Evolutionary conservation across 305 asterid species (phyloP).

Genomic region (Petunia hybrid): DNA sequence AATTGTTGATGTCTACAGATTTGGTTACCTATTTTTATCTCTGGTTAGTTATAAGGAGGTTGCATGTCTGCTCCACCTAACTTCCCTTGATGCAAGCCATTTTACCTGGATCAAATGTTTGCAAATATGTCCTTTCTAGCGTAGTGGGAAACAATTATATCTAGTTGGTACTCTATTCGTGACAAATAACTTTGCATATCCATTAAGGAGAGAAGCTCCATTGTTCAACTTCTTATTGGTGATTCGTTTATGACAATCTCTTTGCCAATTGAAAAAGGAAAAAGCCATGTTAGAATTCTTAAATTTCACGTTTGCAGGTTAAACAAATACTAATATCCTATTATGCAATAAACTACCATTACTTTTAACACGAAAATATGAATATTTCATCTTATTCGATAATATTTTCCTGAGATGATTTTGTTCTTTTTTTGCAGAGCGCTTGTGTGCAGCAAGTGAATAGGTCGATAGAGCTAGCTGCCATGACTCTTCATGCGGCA

Average conservation of each 20-base stretch:
- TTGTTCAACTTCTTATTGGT: not conserved
- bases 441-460: conserved; percentile 27
- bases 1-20: not conserved
- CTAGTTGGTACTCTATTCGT: conserved; percentile 24
- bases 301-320: not conserved
- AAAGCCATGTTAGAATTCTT: not conserved
- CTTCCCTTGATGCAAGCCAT: conserved; percentile 9
- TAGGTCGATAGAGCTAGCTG: conserved; percentile 28
- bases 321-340: not conserved
- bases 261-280: not conserved
- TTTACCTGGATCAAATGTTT: not conserved
- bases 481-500: conserved; percentile 7
- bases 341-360: not conserved
- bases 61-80: conserved; percentile 9
- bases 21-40: not conserved
- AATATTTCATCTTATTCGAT: not conserved
- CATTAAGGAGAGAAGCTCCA: not conserved
- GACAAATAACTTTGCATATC: not conserved
- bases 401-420: not conserved
- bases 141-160: not conserved
- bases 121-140: not conserved
- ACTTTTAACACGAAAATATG: not conserved
- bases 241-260: not conserved
- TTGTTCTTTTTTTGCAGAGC: not conserved
- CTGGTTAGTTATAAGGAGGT: conserved; percentile 11